These are phyloP conservation scores for Leonotis leonurus DNA, from an alignment of 257 asterid genomes.

Conservation along the genomic window DNA sequence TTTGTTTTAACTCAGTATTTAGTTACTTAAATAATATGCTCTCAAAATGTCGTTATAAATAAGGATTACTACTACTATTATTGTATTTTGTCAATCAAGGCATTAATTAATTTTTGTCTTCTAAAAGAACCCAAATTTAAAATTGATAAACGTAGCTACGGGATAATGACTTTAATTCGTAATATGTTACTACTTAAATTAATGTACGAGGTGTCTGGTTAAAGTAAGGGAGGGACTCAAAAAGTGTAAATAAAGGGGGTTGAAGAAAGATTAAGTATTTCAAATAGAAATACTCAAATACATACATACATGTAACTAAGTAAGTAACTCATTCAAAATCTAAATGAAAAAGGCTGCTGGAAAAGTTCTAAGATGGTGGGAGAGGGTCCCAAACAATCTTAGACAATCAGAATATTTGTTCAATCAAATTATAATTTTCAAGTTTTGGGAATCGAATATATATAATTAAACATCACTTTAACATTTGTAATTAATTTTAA, in stretches of 20 bases:
- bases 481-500: not conserved
- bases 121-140: no score
- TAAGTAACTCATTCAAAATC: conserved; percentile 2
- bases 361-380: not conserved
- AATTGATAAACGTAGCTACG: no score
- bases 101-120: no score
- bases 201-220: not conserved
- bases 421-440: not conserved
- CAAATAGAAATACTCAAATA: not conserved
- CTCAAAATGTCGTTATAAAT: not conserved
- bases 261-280: not conserved
- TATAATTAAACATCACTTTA: not conserved
- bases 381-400: conserved; percentile 12
- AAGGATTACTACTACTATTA: not conserved
- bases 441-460: not conserved
- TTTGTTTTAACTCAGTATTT: not conserved
- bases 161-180: no score
- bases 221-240: not conserved
- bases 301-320: no score
- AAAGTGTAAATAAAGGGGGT: not conserved
- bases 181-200: not conserved
- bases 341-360: conserved; percentile 2
- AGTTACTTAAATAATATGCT: not conserved
- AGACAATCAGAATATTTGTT: not conserved
- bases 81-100: not conserved